Evolutionary conservation across 1,139 yeast genomes (phyloP).

Genomic region (Debaryomyces udenii): DNA sequence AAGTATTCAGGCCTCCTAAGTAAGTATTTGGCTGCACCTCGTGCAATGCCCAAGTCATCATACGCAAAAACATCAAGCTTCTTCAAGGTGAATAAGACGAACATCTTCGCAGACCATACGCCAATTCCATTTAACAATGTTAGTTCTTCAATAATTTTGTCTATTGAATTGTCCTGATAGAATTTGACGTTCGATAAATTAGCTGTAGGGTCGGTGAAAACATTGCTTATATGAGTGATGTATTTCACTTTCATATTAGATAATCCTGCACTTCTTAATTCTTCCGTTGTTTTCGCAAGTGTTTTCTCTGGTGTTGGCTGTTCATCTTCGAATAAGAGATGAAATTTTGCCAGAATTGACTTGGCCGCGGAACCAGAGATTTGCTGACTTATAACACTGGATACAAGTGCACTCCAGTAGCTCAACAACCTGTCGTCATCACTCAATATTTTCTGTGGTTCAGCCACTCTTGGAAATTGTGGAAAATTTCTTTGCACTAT

Average conservation of each 20-base stretch:
- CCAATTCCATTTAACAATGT: slow-evolving; percentile 79
- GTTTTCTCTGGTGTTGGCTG: slow-evolving; percentile 60
- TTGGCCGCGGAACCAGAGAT: slow-evolving; percentile 83
- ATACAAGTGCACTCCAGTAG: slow-evolving; percentile 43
- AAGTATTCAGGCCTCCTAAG: slow-evolving; percentile 56
- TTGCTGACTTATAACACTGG: slow-evolving; percentile 73
- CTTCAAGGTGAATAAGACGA: slow-evolving; percentile 67
- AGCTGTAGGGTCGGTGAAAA: slow-evolving; percentile 45
- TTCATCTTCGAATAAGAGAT: slow-evolving; percentile 32
- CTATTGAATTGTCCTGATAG: slow-evolving; percentile 37
- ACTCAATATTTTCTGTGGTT: slow-evolving; percentile 7
- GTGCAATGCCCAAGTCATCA: slow-evolving; percentile 82
- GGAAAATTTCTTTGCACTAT: slow-evolving; percentile 35
- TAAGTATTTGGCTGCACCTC: slow-evolving; percentile 74
- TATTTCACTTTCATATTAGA: slow-evolving; percentile 73
- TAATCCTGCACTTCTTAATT: slow-evolving; percentile 65
- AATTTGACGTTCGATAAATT: slow-evolving; percentile 43
- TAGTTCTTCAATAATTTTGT: slow-evolving; percentile 58
- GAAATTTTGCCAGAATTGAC: slow-evolving; percentile 58
- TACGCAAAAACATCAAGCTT: slow-evolving; percentile 72
- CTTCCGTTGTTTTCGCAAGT: slow-evolving; percentile 42
- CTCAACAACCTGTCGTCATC: slow-evolving; percentile 34
- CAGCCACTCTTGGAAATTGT: slow-evolving; percentile 23
- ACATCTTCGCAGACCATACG: slow-evolving; percentile 91
- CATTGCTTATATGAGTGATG: slow-evolving; percentile 60